A percentile compares a stretch with the other conserved stretches of the same genome.
Evolutionary conservation across 805 yeast species (phyloP).

Genomic region (Wickerhamomyces strasburgensis): DNA sequence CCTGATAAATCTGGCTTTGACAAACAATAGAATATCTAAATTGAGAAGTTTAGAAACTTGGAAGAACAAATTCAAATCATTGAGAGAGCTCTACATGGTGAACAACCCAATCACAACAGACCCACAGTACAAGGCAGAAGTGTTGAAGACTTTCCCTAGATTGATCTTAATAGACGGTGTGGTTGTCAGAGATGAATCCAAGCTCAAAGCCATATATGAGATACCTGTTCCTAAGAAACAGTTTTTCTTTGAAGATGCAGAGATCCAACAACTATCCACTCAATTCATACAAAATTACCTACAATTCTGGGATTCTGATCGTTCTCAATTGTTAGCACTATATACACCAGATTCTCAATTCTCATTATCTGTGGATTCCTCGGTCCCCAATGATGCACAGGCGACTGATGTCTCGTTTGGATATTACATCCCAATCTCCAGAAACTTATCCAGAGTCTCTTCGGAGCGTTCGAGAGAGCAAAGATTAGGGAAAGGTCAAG

Average conservation of each 20-base stretch:
- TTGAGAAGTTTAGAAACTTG: slow-evolving; percentile 63
- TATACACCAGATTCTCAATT: slow-evolving; percentile 84
- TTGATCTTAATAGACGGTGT: slow-evolving; percentile 75
- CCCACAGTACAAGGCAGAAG: slow-evolving; percentile 49
- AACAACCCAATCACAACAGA: slow-evolving; percentile 68
- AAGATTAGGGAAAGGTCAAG: slow-evolving; percentile 65
- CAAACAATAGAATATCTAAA: slow-evolving; percentile 63
- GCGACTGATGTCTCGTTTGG: slow-evolving; percentile 46
- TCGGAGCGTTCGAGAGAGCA: slow-evolving; percentile 48
- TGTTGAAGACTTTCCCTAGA: slow-evolving; percentile 73
- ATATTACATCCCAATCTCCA: slow-evolving; percentile 63
- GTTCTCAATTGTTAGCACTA: slow-evolving; percentile 62
- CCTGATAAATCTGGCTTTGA: slow-evolving; percentile 72
- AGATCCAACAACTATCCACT: slow-evolving; percentile 66
- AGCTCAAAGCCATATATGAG: slow-evolving; percentile 43
- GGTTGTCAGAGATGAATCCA: slow-evolving; percentile 67
- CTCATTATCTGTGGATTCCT: slow-evolving; percentile 70
- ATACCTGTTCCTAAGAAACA: slow-evolving; percentile 54
- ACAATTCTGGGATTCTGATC: slow-evolving; percentile 75
- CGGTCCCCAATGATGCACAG: slow-evolving; percentile 49
- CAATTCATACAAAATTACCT: slow-evolving; percentile 72
- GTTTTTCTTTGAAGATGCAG: slow-evolving; percentile 77
- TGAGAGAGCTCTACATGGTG: slow-evolving; percentile 71
- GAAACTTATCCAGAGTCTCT: slow-evolving; percentile 66
- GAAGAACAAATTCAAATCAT: slow-evolving; percentile 65